phyloP scores from a whole-genome alignment of 768 basidiomycete genomes.

The Lactifluus hygrophoroides region DNA sequence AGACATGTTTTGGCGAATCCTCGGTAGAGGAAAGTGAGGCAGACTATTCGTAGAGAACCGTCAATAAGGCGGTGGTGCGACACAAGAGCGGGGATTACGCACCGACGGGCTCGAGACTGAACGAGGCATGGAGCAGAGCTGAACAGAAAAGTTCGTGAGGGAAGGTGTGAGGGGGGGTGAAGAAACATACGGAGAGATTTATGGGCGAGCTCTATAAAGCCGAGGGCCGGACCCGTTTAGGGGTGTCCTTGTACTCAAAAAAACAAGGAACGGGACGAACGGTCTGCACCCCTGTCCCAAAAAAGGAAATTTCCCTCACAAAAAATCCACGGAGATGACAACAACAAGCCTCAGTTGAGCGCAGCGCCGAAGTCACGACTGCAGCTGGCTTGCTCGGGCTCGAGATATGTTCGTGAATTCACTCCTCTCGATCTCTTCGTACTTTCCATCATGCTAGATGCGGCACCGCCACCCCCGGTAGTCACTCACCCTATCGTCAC shows the following conservation, averaged over 20 bases:
- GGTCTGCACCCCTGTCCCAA: not conserved
- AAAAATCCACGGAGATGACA: not conserved
- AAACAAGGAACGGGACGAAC: not conserved
- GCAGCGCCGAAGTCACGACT: no score
- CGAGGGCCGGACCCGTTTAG: not conserved
- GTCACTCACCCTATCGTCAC: not conserved
- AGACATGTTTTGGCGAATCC: conserved; percentile 10
- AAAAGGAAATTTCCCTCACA: not conserved
- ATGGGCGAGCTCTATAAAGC: conserved; percentile 2
- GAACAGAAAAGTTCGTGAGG: not conserved
- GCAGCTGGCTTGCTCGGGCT: no score
- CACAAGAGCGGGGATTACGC: not conserved
- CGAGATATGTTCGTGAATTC: no score
- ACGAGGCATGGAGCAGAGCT: conserved; percentile 5
- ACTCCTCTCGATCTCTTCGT: not conserved
- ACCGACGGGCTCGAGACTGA: conserved; percentile 1
- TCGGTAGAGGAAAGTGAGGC: conserved; percentile 8
- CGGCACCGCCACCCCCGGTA: not conserved
- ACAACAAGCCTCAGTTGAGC: not conserved
- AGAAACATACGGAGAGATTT: not conserved
- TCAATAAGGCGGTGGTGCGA: not conserved
- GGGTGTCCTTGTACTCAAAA: conserved; percentile 12
- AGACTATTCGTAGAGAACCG: not conserved
- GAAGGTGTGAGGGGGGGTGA: not conserved
- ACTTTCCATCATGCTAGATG: not conserved